These are phyloP conservation scores for Dactylonectria estremocensis DNA, from an alignment of 2,329 filamentous ascomycete species.

Conservation along the genomic window DNA sequence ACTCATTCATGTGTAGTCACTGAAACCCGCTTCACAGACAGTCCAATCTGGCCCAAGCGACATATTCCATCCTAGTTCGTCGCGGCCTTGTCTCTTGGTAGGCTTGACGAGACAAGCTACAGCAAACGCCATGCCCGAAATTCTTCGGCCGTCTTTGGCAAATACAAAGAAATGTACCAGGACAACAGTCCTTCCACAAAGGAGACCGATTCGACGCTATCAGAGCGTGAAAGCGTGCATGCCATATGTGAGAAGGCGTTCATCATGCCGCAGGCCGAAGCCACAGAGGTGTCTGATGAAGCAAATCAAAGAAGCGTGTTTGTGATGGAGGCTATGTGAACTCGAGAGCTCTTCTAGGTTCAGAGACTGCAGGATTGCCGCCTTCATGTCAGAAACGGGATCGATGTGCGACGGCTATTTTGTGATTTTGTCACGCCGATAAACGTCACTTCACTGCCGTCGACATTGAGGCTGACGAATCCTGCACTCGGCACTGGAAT, in stretches of 20 bases:
- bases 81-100: slow-evolving; percentile 55
- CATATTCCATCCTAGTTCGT: slow-evolving; percentile 54
- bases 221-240: slow-evolving; percentile 57
- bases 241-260: slow-evolving; percentile 63
- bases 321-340: slow-evolving; percentile 63
- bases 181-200: slow-evolving; percentile 61
- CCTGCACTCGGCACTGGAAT: slow-evolving; percentile 57
- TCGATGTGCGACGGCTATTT: slow-evolving; percentile 55
- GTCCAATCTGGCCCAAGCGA: no score
- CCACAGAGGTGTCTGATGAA: slow-evolving; percentile 55
- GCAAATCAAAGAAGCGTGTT: slow-evolving; percentile 57
- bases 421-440: slow-evolving; percentile 57
- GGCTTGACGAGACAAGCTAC: slow-evolving; percentile 56
- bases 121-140: slow-evolving; percentile 48
- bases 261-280: slow-evolving; percentile 55
- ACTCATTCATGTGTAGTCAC: no score
- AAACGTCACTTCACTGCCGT: slow-evolving; percentile 50
- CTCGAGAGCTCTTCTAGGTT: slow-evolving; percentile 58
- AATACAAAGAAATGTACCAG: slow-evolving; percentile 57
- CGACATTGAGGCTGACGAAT: slow-evolving; percentile 53
- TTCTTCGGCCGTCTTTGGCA: slow-evolving; percentile 54
- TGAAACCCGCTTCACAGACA: no score
- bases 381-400: slow-evolving; percentile 56
- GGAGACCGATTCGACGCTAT: slow-evolving; percentile 60
- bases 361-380: slow-evolving; percentile 51